Conservation (phyloP, 108 stramenopile genomes). For the Fistulifera pelliculosa region DNA sequence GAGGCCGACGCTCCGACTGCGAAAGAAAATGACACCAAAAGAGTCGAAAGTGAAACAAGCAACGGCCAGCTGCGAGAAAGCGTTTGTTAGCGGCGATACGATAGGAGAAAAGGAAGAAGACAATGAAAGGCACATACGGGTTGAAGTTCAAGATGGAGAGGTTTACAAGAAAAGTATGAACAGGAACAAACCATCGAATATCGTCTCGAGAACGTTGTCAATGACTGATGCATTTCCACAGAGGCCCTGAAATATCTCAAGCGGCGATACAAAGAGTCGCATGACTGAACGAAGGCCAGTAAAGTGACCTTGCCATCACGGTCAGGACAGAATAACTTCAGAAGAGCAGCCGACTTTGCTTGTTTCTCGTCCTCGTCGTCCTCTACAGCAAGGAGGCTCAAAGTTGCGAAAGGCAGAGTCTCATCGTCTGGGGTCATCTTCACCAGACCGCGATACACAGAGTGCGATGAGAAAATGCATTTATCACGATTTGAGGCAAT, state of each 20-base stretch:
- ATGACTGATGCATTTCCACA: slow-evolving; percentile 59
- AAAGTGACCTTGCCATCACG: slow-evolving; percentile 23
- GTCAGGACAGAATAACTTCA: slow-evolving; percentile 38
- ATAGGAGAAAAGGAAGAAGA: neutral
- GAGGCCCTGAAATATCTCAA: slow-evolving; percentile 42
- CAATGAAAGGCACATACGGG: slow-evolving; percentile 34
- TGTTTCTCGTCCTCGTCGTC: slow-evolving; percentile 37
- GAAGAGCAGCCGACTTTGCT: slow-evolving; percentile 34
- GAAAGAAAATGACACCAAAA: slow-evolving; percentile 50
- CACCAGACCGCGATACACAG: slow-evolving; percentile 43
- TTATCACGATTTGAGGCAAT: slow-evolving; percentile 48
- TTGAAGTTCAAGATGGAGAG: slow-evolving; percentile 48
- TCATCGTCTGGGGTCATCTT: slow-evolving; percentile 19
- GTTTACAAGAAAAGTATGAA: slow-evolving; percentile 40
- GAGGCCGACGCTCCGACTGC: slow-evolving; percentile 59
- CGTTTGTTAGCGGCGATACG: too few relatives aligned
- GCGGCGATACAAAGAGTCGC: slow-evolving; percentile 48
- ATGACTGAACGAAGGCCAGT: slow-evolving; percentile 55
- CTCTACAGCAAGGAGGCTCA: slow-evolving; percentile 30
- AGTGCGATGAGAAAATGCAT: slow-evolving; percentile 51
- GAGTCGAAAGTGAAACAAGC: neutral
- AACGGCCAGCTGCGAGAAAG: too few relatives aligned
- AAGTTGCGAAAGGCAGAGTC: slow-evolving; percentile 32
- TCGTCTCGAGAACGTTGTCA: slow-evolving; percentile 59
- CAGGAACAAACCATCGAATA: slow-evolving; percentile 40